Percentiles rank a stretch among this genome's conserved stretches.
Conservation (phyloP, 495 filamentous ascomycete species). For the Hypomontagnella monticulosa region DNA sequence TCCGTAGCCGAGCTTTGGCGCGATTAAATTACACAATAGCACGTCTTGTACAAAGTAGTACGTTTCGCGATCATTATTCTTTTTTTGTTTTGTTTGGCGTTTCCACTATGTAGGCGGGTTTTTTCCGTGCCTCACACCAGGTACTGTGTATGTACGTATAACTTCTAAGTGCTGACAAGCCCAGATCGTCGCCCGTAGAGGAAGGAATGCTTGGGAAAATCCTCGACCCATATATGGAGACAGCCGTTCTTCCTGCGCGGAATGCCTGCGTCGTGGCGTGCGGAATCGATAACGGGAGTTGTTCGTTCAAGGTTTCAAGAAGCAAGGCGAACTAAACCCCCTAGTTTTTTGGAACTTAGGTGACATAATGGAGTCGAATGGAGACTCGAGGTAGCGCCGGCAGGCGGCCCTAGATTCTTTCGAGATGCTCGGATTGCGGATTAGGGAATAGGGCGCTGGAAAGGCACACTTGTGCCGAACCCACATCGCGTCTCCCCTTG, state of each 20-base stretch:
- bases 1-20: slow-evolving; percentile 7
- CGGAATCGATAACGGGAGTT: background rate
- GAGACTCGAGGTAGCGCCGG: slow-evolving; percentile 2
- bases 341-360: background rate
- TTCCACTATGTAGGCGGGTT: too few relatives aligned
- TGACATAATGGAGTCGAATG: background rate
- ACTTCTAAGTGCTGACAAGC: slow-evolving; percentile 18
- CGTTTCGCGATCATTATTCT: too few relatives aligned
- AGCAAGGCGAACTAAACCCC: background rate
- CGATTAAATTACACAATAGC: slow-evolving; percentile 23
- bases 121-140: too few relatives aligned
- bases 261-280: too few relatives aligned
- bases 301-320: slow-evolving; percentile 1
- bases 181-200: slow-evolving; percentile 5
- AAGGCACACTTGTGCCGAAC: slow-evolving; percentile 12
- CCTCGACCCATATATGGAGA: slow-evolving; percentile 6
- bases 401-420: slow-evolving; percentile 5
- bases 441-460: slow-evolving; percentile 17
- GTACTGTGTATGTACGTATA: background rate
- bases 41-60: too few relatives aligned
- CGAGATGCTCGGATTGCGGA: slow-evolving; percentile 20
- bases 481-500: background rate
- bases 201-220: slow-evolving; percentile 6
- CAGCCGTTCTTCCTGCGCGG: background rate
- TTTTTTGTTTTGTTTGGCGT: too few relatives aligned